Evolutionary conservation across 2,329 filamentous ascomycete genomes (phyloP), one percentile per base, ranked within the genome.

Genomic region (Microsporum ferrugineum): DNA sequence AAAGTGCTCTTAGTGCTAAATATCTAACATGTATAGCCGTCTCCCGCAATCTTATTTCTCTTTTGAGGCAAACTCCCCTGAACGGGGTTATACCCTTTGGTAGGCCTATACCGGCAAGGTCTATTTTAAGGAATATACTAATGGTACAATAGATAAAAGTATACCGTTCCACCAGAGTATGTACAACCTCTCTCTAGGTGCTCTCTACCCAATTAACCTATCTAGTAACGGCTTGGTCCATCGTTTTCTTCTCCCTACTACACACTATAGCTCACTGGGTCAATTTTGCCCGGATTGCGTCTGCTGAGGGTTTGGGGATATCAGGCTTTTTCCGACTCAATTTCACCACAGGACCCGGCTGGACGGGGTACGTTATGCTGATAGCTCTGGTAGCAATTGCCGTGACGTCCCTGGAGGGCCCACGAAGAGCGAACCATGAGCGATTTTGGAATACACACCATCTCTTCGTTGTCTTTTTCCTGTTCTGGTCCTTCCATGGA

Each of bases 401-500:
- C 2, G 69, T 85, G 31, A 94, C 89, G 0, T 89, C 88, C 6
- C 78, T 88, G 12, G 88, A 92, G 76, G 89, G 88, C 77, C 84
- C 85, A 7, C 82, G 88, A 58, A 84, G 88, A 60, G 86, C 87
- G 63, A 91, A 94, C 77, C 92, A 89, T 72, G 89, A 92, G 73
- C 87, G 88, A 31, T 95, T 94, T 79, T 95, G 89, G 89, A 91
- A 91, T 73, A 89, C 87, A 1, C 89, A 95, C 75, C 89, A 94
- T 77, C 82, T 94, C 72, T 94, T 94, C 72, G 84, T 92, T 74
- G 70, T 92, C 65, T 94, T 94, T 81, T 94, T 94, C 78, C 79
- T 92, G 67, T 91, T 94, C 80, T 94, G 89, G 88, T 86, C 88
- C n/a, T 82, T 92, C 68, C 89, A 95, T 74, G 89, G 89, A 62